phyloP scores from a whole-genome alignment of 2,329 filamentous ascomycete species.

The Emergomyces pasteurianus region DNA sequence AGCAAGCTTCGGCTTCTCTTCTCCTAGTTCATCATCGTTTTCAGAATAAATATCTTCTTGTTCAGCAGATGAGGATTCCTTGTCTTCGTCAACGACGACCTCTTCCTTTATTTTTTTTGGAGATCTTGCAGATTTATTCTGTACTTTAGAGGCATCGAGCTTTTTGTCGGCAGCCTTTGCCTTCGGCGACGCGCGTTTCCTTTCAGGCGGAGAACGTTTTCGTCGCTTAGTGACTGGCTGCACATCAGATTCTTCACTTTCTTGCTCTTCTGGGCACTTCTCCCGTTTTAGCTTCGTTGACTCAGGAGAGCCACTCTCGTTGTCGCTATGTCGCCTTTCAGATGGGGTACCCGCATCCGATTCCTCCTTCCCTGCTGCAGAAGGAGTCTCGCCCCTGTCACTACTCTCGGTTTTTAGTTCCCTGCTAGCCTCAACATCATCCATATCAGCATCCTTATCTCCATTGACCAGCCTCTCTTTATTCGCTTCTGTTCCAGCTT shows the following conservation, averaged over 20 bases:
- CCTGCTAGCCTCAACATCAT: constrained; percentile 9
- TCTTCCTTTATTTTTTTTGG: constrained; percentile 18
- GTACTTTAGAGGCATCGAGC: constrained; percentile 10
- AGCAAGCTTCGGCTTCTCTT: constrained; percentile 57
- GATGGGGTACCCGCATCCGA: constrained; percentile 8
- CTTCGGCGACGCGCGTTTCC: constrained; percentile 10
- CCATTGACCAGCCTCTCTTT: not conserved
- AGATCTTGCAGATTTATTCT: constrained; percentile 28
- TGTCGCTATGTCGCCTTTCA: constrained; percentile 9
- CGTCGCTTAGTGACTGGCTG: constrained; percentile 49
- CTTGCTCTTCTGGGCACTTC: constrained; percentile 26
- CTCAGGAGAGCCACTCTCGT: constrained; percentile 7
- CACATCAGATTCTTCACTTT: constrained; percentile 44
- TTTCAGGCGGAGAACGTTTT: constrained; percentile 20
- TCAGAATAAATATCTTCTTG: constrained; percentile 30
- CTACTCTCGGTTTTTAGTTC: not conserved
- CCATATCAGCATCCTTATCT: constrained; percentile 21
- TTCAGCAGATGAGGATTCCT: constrained; percentile 15
- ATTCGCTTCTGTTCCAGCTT: constrained; percentile 11
- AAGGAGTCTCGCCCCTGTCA: constrained; percentile 8
- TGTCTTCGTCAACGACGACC: constrained; percentile 30
- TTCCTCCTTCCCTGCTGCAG: constrained; percentile 6
- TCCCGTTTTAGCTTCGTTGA: constrained; percentile 26
- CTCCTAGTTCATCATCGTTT: constrained; percentile 42
- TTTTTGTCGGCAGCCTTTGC: constrained; percentile 14